Conservation (phyloP, 75 land plant genomes). For the Pinus taeda region DNA sequence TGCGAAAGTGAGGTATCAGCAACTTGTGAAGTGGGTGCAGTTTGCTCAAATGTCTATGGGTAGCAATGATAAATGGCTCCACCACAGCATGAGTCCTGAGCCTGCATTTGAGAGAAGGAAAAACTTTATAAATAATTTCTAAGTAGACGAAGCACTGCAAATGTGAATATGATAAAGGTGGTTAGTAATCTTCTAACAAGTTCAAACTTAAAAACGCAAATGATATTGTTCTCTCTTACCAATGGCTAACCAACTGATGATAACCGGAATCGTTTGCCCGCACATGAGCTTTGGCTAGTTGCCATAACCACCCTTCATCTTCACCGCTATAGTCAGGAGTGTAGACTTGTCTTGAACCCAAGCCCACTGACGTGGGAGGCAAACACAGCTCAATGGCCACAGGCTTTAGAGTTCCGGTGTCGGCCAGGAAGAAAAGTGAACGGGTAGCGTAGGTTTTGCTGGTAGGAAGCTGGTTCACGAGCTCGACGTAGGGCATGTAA, state of each 20-base stretch:
- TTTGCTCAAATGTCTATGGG: conserved; percentile 66
- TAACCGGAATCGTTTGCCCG: conserved; percentile 49
- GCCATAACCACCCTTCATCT: conserved; percentile 26
- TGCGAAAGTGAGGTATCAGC: conserved; percentile 65
- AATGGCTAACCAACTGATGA: conserved; percentile 69
- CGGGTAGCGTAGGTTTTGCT: conserved; percentile 29
- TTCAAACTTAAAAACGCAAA: too few relatives aligned
- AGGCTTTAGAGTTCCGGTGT: conserved; percentile 16
- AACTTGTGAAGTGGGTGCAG: conserved; percentile 70
- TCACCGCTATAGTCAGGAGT: conserved; percentile 6
- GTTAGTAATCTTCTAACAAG: too few relatives aligned
- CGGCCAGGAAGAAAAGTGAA: conserved; percentile 26
- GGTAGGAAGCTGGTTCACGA: conserved; percentile 34
- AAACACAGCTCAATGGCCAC: conserved; percentile 45
- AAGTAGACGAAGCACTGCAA: too few relatives aligned
- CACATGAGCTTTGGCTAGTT: conserved; percentile 65
- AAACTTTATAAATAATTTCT: not conserved
- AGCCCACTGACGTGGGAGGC: conserved; percentile 9
- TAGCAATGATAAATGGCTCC: conserved; percentile 76
- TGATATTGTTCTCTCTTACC: conserved; percentile 16
- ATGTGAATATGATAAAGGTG: too few relatives aligned
- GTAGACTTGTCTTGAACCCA: conserved; percentile 7
- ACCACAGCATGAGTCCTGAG: conserved; percentile 57
- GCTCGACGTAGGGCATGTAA: conserved; percentile 49
- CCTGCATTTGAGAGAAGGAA: conserved; percentile 9